These are phyloP conservation scores for Asclepias syriaca DNA, from an alignment of 257 asterid genomes.

Conservation along the genomic window DNA sequence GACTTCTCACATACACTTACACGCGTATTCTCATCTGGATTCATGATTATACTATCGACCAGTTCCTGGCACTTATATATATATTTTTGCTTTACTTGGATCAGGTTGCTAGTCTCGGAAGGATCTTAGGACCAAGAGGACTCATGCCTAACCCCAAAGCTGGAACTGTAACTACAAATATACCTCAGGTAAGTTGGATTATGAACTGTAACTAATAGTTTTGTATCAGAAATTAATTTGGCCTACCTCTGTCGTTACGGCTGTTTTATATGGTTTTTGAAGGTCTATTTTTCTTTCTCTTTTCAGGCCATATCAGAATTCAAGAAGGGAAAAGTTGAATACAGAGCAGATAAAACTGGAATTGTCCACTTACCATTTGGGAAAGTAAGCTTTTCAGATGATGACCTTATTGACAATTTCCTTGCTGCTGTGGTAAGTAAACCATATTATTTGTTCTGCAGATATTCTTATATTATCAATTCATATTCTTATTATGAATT, in stretches of 20 bases:
- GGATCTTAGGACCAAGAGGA: constrained; percentile 89
- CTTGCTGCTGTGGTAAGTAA: constrained; percentile 76
- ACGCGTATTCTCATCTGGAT: too few relatives aligned
- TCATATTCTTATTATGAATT: too few relatives aligned
- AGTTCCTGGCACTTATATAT: neutral
- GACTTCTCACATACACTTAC: neutral
- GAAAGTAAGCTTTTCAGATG: constrained; percentile 80
- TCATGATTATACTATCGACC: neutral
- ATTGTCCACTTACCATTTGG: constrained; percentile 96
- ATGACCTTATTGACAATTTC: constrained; percentile 71
- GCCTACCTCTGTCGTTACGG: neutral
- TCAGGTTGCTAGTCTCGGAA: constrained; percentile 94
- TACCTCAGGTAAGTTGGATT: constrained; percentile 71
- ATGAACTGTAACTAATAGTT: neutral
- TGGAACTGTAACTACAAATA: constrained; percentile 90
- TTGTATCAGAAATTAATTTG: neutral
- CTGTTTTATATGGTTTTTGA: neutral
- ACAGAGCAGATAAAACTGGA: constrained; percentile 98
- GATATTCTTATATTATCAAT: neutral
- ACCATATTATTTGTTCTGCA: neutral
- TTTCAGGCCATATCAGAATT: constrained; percentile 90
- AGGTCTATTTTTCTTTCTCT: constrained; percentile 10
- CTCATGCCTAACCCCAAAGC: constrained; percentile 99
- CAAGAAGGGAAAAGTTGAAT: constrained; percentile 97
- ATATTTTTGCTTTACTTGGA: constrained; percentile 9